phyloP scores from a whole-genome alignment of 257 asterid species.

The Datura wrightii region DNA sequence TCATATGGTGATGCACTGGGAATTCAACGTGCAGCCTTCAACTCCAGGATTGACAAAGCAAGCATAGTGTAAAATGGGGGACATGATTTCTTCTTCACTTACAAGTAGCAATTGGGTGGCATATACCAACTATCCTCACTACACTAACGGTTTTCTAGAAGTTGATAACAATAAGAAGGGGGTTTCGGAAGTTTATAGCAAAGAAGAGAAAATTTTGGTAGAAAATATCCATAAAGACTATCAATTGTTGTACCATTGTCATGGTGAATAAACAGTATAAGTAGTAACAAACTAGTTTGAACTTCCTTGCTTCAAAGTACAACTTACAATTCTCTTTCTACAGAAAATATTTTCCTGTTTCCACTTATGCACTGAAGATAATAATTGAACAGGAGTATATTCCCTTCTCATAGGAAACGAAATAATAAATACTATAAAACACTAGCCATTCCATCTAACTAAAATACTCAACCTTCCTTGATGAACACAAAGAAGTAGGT shows the following conservation, averaged over 20 bases:
- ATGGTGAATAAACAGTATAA: background rate
- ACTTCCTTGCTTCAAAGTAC: background rate
- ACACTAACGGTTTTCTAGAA: background rate
- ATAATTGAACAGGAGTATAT: background rate
- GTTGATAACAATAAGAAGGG: background rate
- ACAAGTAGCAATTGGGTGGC: constrained; percentile 10
- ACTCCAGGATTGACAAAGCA: constrained; percentile 25
- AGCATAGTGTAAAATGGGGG: background rate
- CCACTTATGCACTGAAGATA: background rate
- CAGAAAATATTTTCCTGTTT: background rate
- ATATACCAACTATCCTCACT: background rate
- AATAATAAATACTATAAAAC: background rate
- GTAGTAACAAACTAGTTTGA: background rate
- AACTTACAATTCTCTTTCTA: constrained; percentile 12
- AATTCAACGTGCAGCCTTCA: background rate
- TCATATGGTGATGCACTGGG: constrained; percentile 54
- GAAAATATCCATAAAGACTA: background rate
- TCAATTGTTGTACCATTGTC: background rate
- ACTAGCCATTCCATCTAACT: constrained; percentile 18
- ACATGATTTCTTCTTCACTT: constrained; percentile 4
- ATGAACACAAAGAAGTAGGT: constrained; percentile 6
- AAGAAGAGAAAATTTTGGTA: background rate
- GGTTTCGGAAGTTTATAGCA: background rate
- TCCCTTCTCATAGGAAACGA: background rate
- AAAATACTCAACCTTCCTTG: background rate